Conservation (phyloP, 2,329 filamentous ascomycete species). For the Botrytis pseudocinerea region DNA sequence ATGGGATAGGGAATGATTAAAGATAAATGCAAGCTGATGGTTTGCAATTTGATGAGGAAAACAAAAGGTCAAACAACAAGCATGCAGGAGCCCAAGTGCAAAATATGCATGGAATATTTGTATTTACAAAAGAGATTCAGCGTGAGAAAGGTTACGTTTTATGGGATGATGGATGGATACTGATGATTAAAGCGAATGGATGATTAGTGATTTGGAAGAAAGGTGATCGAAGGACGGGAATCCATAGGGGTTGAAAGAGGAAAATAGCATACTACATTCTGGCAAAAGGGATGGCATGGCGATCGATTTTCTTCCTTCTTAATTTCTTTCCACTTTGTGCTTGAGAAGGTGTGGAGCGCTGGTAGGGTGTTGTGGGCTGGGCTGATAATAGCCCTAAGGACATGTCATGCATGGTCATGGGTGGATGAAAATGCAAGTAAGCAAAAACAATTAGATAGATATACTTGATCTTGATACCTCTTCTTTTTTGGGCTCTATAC, state of each 20-base stretch:
- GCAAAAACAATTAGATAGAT: constrained; percentile 21
- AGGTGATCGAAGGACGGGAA: not conserved
- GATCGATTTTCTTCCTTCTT: constrained; percentile 10
- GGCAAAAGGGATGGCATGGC: constrained; percentile 17
- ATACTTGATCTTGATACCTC: constrained; percentile 20
- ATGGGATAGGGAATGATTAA: not conserved
- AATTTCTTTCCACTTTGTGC: constrained; percentile 5
- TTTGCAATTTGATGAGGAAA: constrained; percentile 10
- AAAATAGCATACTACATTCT: constrained; percentile 21
- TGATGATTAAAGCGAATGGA: constrained; percentile 9
- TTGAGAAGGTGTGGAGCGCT: not conserved
- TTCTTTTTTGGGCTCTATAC: not conserved
- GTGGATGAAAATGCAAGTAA: constrained; percentile 1
- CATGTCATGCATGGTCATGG: not conserved
- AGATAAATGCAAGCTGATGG: constrained; percentile 5
- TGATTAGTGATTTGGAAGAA: not conserved
- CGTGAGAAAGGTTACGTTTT: constrained; percentile 9
- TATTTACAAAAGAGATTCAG: constrained; percentile 19
- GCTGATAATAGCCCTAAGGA: not conserved
- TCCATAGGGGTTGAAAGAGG: constrained; percentile 2
- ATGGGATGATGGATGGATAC: constrained; percentile 9
- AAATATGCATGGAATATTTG: constrained; percentile 18
- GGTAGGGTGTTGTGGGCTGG: constrained; percentile 6
- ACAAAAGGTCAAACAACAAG: constrained; percentile 7
- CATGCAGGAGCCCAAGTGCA: constrained; percentile 14